phyloP scores from a whole-genome alignment of 2,329 filamentous ascomycete species.

The Neospermospora avenae region DNA sequence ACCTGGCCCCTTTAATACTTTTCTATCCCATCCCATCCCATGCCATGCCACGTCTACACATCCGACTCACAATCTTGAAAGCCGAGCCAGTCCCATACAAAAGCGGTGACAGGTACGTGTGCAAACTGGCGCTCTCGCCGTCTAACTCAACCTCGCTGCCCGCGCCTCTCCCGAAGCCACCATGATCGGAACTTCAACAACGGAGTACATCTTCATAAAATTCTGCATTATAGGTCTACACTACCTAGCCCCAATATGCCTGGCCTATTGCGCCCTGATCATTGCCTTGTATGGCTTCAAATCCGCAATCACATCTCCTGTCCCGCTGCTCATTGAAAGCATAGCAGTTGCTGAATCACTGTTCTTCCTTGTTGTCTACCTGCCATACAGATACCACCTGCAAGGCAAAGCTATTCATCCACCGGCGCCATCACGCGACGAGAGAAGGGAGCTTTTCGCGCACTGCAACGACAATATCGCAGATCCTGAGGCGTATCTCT shows the following conservation, averaged over 20 bases:
- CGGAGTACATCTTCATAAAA: slow-evolving; percentile 41
- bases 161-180: slow-evolving; percentile 9
- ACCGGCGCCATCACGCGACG: slow-evolving; percentile 39
- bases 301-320: slow-evolving; percentile 30
- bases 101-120: not conserved
- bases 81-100: slow-evolving; percentile 38
- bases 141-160: not conserved
- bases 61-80: not conserved
- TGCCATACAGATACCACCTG: slow-evolving; percentile 49
- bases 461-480: slow-evolving; percentile 50
- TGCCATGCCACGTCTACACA: slow-evolving; percentile 37
- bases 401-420: slow-evolving; percentile 52
- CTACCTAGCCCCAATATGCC: slow-evolving; percentile 46
- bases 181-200: slow-evolving; percentile 36
- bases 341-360: slow-evolving; percentile 48
- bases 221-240: slow-evolving; percentile 46
- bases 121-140: not conserved
- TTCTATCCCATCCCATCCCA: not conserved
- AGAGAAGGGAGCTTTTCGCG: slow-evolving; percentile 48
- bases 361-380: slow-evolving; percentile 53
- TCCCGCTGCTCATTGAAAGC: slow-evolving; percentile 35
- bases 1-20: slow-evolving; percentile 51
- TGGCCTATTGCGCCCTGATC: slow-evolving; percentile 42
- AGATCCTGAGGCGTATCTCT: slow-evolving; percentile 50
- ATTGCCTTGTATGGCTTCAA: slow-evolving; percentile 32